Evolutionary conservation across 768 basidiomycete species (phyloP).

Genomic region (Trametes cingulata): DNA sequence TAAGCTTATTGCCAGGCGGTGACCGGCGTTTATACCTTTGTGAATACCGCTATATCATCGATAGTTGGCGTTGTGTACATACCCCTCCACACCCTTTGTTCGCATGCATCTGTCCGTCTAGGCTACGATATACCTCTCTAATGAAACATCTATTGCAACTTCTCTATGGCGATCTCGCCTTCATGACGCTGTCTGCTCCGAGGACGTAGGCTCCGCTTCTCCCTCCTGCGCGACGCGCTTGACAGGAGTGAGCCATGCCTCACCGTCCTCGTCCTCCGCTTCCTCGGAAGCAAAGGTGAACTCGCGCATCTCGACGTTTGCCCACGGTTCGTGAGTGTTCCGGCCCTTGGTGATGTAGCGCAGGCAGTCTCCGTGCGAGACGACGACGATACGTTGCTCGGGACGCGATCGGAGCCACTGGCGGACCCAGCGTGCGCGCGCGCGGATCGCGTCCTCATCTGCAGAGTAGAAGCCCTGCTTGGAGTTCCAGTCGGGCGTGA

Average conservation of each 20-base stretch:
- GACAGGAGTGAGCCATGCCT: slow-evolving; percentile 28
- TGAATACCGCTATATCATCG: slow-evolving; percentile 1
- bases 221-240: slow-evolving; percentile 27
- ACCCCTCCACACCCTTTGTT: background rate
- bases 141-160: background rate
- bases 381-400: slow-evolving; percentile 30
- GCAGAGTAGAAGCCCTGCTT: slow-evolving; percentile 30
- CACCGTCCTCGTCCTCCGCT: slow-evolving; percentile 23
- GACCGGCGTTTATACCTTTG: slow-evolving; percentile 14
- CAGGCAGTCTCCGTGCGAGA: slow-evolving; percentile 30
- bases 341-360: slow-evolving; percentile 29
- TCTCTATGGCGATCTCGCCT: background rate
- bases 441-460: slow-evolving; percentile 20
- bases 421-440: slow-evolving; percentile 31
- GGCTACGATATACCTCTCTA: slow-evolving; percentile 3
- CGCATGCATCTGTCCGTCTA: slow-evolving; percentile 1
- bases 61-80: slow-evolving; percentile 15
- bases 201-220: slow-evolving; percentile 28
- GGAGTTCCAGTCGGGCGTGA: slow-evolving; percentile 31
- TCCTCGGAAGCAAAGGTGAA: slow-evolving; percentile 28
- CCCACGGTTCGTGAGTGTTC: slow-evolving; percentile 28
- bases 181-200: slow-evolving; percentile 11
- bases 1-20: slow-evolving; percentile 8
- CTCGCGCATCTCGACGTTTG: slow-evolving; percentile 32
- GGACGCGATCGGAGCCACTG: slow-evolving; percentile 30